phyloP scores from a whole-genome alignment of 768 basidiomycete genomes.

The Pilatotrama ljubarskyi region DNA sequence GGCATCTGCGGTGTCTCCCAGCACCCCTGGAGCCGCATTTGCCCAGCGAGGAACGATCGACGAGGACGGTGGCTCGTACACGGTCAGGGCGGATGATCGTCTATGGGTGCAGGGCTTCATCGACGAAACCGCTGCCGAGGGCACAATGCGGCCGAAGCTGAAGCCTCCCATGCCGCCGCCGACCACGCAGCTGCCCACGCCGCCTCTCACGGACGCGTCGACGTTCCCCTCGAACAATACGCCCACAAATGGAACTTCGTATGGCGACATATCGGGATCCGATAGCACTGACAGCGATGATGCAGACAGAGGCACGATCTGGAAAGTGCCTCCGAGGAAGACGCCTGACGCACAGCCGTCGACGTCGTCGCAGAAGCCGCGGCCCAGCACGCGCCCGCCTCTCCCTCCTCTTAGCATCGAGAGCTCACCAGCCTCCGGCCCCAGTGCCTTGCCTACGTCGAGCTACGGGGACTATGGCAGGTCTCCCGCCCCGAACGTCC shows the following conservation, averaged over 20 bases:
- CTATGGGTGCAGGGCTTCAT: slow-evolving; percentile 21
- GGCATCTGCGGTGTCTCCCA: not conserved
- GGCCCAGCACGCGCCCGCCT: slow-evolving; percentile 18
- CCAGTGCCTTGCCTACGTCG: slow-evolving; percentile 5
- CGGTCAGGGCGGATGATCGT: slow-evolving; percentile 13
- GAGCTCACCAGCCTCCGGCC: slow-evolving; percentile 21
- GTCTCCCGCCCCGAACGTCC: slow-evolving; percentile 16
- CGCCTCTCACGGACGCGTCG: slow-evolving; percentile 9
- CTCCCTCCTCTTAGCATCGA: slow-evolving; percentile 31
- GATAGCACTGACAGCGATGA: slow-evolving; percentile 39
- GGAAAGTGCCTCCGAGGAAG: slow-evolving; percentile 41
- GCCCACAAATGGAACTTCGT: slow-evolving; percentile 16
- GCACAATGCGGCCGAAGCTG: slow-evolving; percentile 12
- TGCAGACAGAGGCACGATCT: slow-evolving; percentile 42
- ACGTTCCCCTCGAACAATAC: slow-evolving; percentile 10
- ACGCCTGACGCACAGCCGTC: slow-evolving; percentile 4
- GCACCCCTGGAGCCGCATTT: slow-evolving; percentile 12
- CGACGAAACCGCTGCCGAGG: slow-evolving; percentile 22
- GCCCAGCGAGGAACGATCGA: slow-evolving; percentile 12
- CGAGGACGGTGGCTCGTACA: slow-evolving; percentile 10
- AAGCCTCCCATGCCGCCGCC: slow-evolving; percentile 5
- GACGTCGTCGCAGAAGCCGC: slow-evolving; percentile 7
- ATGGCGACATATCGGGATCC: slow-evolving; percentile 43
- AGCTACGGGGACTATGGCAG: slow-evolving; percentile 16
- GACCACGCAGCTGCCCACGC: slow-evolving; percentile 9